Base-by-base conservation (phyloP, 495 filamentous ascomycete genomes). In the Pseudotulostoma volvatum region DNA sequence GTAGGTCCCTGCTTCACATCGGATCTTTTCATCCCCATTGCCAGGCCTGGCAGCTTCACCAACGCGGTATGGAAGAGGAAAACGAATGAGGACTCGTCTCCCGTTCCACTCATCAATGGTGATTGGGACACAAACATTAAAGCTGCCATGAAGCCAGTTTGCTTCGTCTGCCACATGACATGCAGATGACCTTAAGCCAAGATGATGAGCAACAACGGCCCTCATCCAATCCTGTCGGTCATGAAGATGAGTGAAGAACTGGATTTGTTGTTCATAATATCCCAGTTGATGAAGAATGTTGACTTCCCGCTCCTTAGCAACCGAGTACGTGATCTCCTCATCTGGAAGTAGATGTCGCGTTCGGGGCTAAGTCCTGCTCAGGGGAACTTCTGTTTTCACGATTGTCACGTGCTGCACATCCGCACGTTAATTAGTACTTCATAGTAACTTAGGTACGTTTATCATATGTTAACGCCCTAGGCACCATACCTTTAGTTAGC, bases 1-100 rank as follows among this genome's bases (percentile, higher is more conserved):
- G 48, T 57, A 63, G 0, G 59, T 49, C 36, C 46, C 59, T 17
- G 50, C 55, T 41, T 59, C 56, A 42, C 48, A 60, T 35, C 50
- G 47, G 32, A 62, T 37, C 44, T 62, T 62, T 36, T 62, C 55
- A 36, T 62, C 51, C 4, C 44, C 44, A 47, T 53, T 63, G 43
- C 55, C 55, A 33, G 57, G 52, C 21, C 44, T 37, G 37, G 44
- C 47, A 34, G 25, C 45, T 38, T 60, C 59, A 17, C 49, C 59
- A 37, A 60, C 36, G 20, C 51, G 51, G 43, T 63, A 56, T 23
- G 53, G 55, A 28, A 63, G 38, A 38, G 59, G 59, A 47, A 55
- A 57, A 18, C 59, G 51, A 43, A 63, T 39, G 3, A 60, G 40
- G 14, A 59, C 46, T 25, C 47, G 50, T 32, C 39, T 48, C 13